Percentiles rank a stretch among this genome's conserved stretches.
Conservation (phyloP, 1,284 basidiomycete genomes). For the Leccinum pachyderme region DNA sequence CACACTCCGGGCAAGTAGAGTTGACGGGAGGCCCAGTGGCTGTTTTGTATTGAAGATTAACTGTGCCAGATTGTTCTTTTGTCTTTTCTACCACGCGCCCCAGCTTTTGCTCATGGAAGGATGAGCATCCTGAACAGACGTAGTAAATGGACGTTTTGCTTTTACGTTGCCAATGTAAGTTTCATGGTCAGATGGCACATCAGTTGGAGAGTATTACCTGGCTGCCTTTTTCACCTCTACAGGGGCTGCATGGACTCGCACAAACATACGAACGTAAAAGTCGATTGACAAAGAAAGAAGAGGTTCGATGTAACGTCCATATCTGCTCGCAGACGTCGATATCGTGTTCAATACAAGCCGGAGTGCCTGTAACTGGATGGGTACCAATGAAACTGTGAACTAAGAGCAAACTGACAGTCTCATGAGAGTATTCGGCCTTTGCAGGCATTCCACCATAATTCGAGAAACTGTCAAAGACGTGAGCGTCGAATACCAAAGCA, state of each 20-base stretch:
- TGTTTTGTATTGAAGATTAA: slow-evolving; percentile 69
- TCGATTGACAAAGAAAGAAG: slow-evolving; percentile 95
- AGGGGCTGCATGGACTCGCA: slow-evolving; percentile 75
- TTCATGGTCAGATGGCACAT: slow-evolving; percentile 1
- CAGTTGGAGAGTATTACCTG: slow-evolving; percentile 49
- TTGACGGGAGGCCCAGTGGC: slow-evolving; percentile 69
- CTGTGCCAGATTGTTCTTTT: slow-evolving; percentile 50
- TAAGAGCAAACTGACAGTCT: slow-evolving; percentile 58
- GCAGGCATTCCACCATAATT: slow-evolving; percentile 95
- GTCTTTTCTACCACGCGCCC: slow-evolving; percentile 64
- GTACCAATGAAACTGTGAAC: slow-evolving; percentile 2
- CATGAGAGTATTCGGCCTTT: slow-evolving; percentile 93
- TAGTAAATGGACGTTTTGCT: slow-evolving; percentile 85
- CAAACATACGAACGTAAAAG: slow-evolving; percentile 94
- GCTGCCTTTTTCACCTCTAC: slow-evolving; percentile 86
- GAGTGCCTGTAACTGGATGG: slow-evolving; percentile 59
- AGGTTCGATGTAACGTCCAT: slow-evolving; percentile 90
- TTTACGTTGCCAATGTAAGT: slow-evolving; percentile 9
- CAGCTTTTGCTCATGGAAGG: slow-evolving; percentile 77
- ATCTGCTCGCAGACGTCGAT: slow-evolving; percentile 85
- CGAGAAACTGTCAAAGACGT: slow-evolving; percentile 61
- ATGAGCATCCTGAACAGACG: slow-evolving; percentile 80
- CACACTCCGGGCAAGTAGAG: slow-evolving; percentile 80
- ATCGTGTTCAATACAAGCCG: slow-evolving; percentile 87
- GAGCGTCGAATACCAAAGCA: not conserved